Evolutionary conservation across 495 filamentous ascomycete genomes (phyloP).

Genomic region (Penicillium riverlandense): DNA sequence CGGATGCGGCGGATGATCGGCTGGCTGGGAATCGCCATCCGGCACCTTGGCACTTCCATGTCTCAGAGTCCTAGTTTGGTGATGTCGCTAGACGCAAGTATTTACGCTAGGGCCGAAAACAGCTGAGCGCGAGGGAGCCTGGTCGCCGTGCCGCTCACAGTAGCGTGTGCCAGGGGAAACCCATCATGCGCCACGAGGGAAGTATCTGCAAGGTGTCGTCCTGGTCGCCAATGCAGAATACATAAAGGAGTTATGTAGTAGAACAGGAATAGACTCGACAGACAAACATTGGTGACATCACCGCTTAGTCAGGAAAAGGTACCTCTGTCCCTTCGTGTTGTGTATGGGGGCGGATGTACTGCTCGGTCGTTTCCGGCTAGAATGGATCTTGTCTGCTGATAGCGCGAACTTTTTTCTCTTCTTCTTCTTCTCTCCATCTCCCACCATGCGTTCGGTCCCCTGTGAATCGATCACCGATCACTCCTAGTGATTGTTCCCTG

Average conservation of each 20-base stretch:
- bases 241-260: too few relatives aligned
- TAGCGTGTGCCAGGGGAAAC: too few relatives aligned
- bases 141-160: too few relatives aligned
- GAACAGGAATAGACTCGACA: too few relatives aligned
- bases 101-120: too few relatives aligned
- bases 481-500: too few relatives aligned
- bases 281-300: slow-evolving; percentile 13
- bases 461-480: background rate
- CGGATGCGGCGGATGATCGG: slow-evolving; percentile 1
- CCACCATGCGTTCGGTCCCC: background rate
- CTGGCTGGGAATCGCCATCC: slow-evolving; percentile 13
- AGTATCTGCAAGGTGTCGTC: too few relatives aligned
- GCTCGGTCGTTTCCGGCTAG: slow-evolving; percentile 20
- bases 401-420: slow-evolving; percentile 1
- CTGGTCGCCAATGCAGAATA: too few relatives aligned
- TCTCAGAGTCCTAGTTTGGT: background rate
- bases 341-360: slow-evolving; percentile 15
- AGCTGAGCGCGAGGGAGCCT: too few relatives aligned
- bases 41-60: background rate
- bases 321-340: background rate
- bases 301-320: background rate
- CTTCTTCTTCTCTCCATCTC: background rate
- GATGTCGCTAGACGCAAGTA: too few relatives aligned
- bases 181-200: too few relatives aligned
- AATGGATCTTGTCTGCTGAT: slow-evolving; percentile 4